Evolutionary conservation across 208 protist genomes (phyloP).

Genomic region (Crithidia brevicula): DNA sequence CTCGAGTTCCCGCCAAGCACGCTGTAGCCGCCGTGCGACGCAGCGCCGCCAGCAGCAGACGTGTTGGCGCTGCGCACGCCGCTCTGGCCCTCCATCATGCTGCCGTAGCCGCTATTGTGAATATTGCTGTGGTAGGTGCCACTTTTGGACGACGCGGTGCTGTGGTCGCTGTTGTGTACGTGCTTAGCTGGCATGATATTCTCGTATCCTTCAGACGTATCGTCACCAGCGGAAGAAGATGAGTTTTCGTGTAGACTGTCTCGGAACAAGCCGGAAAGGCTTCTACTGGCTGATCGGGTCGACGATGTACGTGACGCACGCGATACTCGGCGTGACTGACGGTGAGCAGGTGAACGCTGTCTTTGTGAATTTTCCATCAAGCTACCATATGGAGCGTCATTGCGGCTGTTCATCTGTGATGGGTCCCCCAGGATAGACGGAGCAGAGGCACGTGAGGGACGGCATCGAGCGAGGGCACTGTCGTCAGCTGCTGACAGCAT

Average conservation of each 20-base stretch:
- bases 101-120: constrained; percentile 26
- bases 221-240: background rate
- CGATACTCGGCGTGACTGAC: background rate
- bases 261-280: background rate
- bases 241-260: background rate
- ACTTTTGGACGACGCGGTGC: too few species aligned
- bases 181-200: too few species aligned
- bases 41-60: background rate
- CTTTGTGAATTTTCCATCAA: background rate
- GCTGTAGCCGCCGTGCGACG: constrained; percentile 18
- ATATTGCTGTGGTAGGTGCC: too few species aligned
- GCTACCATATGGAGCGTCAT: background rate
- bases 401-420: background rate
- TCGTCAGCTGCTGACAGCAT: background rate
- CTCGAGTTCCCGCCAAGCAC: constrained; percentile 3
- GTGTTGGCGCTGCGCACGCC: background rate
- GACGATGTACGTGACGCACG: background rate
- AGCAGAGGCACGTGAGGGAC: background rate
- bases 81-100: constrained; percentile 12
- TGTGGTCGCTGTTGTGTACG: too few species aligned
- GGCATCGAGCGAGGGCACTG: background rate
- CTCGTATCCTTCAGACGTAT: background rate
- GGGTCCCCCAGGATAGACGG: constrained; percentile 3
- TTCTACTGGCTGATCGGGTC: background rate
- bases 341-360: background rate